Base-by-base conservation (phyloP, 139 green algal species). In the Chlorella sp. region DNA sequence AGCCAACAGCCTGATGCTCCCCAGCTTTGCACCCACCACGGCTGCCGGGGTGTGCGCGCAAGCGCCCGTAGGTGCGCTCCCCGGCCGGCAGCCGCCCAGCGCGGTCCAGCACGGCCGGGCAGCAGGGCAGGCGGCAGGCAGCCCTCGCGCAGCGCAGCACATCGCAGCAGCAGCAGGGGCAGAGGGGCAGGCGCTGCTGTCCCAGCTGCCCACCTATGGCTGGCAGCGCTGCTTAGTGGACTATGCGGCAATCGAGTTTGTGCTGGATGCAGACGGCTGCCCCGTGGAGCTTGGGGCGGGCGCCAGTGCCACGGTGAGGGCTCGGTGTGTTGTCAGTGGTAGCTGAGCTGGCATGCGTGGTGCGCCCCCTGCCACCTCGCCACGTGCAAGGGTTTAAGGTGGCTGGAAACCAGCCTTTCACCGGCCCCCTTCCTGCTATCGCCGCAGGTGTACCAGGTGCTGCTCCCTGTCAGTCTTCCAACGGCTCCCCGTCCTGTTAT, bases 391-490 rank as follows among this genome's bases (percentile, higher is more conserved):
- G n/a, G n/a, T n/a, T n/a, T n/a, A n/a, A n/a, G n/a, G n/a, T n/a
- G n/a, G n/a, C n/a, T n/a, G n/a, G n/a, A n/a, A n/a, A n/a, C n/a
- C n/a, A n/a, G n/a, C n/a, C n/a, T n/a, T n/a, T n/a, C n/a, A n/a
- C n/a, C n/a, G n/a, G n/a, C n/a, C n/a, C n/a, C 22, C 24, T 34
- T 2, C 43, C 19, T 62, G 26, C n/a, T 14, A 0, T 46, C 46
- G 46, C 38, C n/a, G 65, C 80, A 85, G 81, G 81, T 85, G 26
- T 79, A 85, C 81, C 70, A 54, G 24, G 81, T 85, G 51, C 51
- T 85, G 69, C 81, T 85, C 2, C n/a, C n/a, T n/a, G n/a, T n/a
- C n/a, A n/a, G n/a, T n/a, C n/a, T n/a, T n/a, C n/a, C n/a, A n/a
- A n/a, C n/a, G n/a, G n/a, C n/a, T n/a, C n/a, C n/a, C n/a, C n/a